Evolutionary conservation across 2,329 filamentous ascomycete species (phyloP), one percentile per base, ranked within the genome.

Genomic region (Juglanconis oblonga): DNA sequence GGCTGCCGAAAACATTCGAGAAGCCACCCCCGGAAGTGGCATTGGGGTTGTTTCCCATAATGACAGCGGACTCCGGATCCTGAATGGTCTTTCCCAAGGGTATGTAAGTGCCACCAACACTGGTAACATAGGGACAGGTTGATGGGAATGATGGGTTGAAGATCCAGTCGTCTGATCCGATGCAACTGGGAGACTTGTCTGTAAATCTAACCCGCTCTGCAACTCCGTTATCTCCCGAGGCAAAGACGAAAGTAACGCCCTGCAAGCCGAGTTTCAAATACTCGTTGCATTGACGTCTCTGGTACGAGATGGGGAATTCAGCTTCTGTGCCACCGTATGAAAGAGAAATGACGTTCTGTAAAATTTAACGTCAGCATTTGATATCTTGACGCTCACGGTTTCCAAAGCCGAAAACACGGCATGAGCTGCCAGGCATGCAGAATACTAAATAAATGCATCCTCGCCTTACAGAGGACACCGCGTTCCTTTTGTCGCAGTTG

Each of bases 311-410:
- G 0, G 84, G 82, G 24, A 86, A 73, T 17, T 80, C 79, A 7
- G 72, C 71, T 69, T 87, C 83, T 47, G 79, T 75, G 42, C 79
- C 79, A 54, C 82, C 82, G 67, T 85, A 85, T 4, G 79, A 82
- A 63, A 87, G 80, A 45, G 77, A 79, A 62, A 85, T 77, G 10
- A 85, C 82, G 64, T 84, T 83, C 33, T 36, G n/a, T 1, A 17
- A 40, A 11, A 9, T 14, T 17, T 1, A 14, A 3, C 35, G 6
- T 52, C 29, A 52, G 49, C 44, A 3, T 29, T 24, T 33, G 47
- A 33, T 14, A 24, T 24, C 24, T 24, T 24, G 24, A 24, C 1
- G 24, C 24, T 24, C 24, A 24, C 24, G 24, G 24, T 24, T 24
- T 24, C 24, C 24, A 24, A 24, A 24, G 2, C 24, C 24, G 24